Evolutionary conservation across 805 yeast species (phyloP), one percentile per base, ranked within the genome.

Genomic region (Cyberlindnera mississippiensis): DNA sequence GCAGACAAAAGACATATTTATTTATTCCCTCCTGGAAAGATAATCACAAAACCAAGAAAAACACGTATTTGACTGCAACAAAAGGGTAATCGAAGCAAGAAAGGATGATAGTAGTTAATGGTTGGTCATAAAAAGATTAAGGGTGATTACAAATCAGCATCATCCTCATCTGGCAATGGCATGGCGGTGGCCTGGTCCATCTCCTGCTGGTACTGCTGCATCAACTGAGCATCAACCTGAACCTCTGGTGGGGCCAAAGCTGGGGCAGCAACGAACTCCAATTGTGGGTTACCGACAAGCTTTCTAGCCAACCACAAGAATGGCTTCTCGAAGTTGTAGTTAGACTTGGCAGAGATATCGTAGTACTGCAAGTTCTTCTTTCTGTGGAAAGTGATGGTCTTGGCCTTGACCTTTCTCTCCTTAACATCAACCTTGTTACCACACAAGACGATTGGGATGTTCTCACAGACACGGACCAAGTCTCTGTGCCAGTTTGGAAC

Each of bases 401-500:
- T 93, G 60, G 99, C 99, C 81, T 93, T 93, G 64, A 93, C 99
- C 76, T 93, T 93, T 74, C 99, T 86, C 78, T 93, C 99, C 80
- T 93, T 93, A 58, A 93, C 99, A 70, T 93, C 99, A 60, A 93
- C 99, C 76, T 93, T 93, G 85, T 93, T 93, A 75, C 99, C 99
- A 77, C 96, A 88, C 57, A 93, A 78, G 49, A 93, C 99, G 62
- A 93, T 93, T 62, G 99, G 99, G 61, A 93, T 93, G 82, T 91
- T 93, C 76, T 93, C 99, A 77, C 99, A 93, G 53, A 93, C 99
- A 76, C 99, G 88, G 53, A 93, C 97, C 67, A 93, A 80, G 73
- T 93, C 99, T 76, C 99, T 85, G 84, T 95, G 97, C 99, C 99
- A 93, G 86, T 93, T 95, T 70, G 99, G 99, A 68, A 93, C 99